phyloP scores from a whole-genome alignment of 2,329 filamentous ascomycete genomes.

The Aspergillus hiratsukae region DNA sequence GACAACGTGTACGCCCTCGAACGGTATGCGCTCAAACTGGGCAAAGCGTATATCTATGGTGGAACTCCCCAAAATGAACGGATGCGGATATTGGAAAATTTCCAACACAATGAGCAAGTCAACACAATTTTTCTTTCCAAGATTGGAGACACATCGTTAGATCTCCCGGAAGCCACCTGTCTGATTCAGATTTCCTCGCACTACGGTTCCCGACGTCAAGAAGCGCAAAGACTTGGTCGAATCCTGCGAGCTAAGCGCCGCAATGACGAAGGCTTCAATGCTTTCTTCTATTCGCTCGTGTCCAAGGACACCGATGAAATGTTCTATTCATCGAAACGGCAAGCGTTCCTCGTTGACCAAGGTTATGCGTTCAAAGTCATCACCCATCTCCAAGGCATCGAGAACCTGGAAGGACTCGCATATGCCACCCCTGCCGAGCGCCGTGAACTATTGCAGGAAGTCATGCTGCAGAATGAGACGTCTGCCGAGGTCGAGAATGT shows the following conservation, averaged over 20 bases:
- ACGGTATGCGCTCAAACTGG: constrained; percentile 75
- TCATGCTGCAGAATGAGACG: constrained; percentile 80
- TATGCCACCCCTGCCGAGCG: constrained; percentile 76
- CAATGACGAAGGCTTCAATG: constrained; percentile 98
- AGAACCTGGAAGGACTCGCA: constrained; percentile 72
- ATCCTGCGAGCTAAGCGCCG: constrained; percentile 92
- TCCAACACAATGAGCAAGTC: constrained; percentile 84
- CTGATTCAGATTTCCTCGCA: constrained; percentile 97
- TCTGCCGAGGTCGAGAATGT: constrained; percentile 67
- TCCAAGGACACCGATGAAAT: constrained; percentile 98
- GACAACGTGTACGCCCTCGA: constrained; percentile 94
- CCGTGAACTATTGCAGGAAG: constrained; percentile 80
- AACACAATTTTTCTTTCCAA: constrained; percentile 96
- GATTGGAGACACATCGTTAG: constrained; percentile 96
- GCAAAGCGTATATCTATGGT: constrained; percentile 87
- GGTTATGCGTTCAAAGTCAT: constrained; percentile 99
- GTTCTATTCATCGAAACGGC: constrained; percentile 93
- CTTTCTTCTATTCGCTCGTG: constrained; percentile 96
- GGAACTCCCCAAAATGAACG: constrained; percentile 82
- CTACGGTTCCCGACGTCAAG: constrained; percentile 93
- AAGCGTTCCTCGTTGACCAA: constrained; percentile 95
- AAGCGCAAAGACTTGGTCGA: constrained; percentile 87
- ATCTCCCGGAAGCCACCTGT: constrained; percentile 92
- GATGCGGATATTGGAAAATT: constrained; percentile 83
- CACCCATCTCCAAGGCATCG: constrained; percentile 87